Percentiles rank a stretch among this genome's conserved stretches.
phyloP scores from a whole-genome alignment of 164 flowering plant genomes.

The Saururus chinensis region DNA sequence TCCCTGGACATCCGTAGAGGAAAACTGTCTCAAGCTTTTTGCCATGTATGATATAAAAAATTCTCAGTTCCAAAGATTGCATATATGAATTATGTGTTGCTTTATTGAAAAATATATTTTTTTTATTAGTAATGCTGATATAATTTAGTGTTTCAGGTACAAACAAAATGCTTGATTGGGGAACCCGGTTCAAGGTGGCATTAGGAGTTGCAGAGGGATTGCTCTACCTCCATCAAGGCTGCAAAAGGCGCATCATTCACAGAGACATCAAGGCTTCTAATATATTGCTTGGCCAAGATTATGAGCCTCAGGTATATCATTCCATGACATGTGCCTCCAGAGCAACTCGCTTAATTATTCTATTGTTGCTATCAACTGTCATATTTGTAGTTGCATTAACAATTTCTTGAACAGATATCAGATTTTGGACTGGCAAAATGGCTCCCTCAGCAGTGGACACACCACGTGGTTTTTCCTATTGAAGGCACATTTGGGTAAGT shows the following conservation, averaged over 20 bases:
- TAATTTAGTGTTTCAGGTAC: constrained; percentile 38
- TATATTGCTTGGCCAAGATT: constrained; percentile 60
- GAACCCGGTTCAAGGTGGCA: constrained; percentile 61
- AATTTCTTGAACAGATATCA: constrained; percentile 54
- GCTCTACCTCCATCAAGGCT: constrained; percentile 66
- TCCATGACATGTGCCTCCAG: background rate
- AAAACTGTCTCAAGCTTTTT: no score
- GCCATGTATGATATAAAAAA: no score
- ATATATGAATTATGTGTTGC: no score
- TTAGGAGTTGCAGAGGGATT: constrained; percentile 78
- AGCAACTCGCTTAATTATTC: background rate
- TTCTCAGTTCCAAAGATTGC: no score
- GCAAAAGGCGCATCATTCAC: constrained; percentile 87
- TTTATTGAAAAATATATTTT: no score
- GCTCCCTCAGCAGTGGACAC: constrained; percentile 91
- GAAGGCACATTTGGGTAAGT: constrained; percentile 96
- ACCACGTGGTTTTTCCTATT: constrained; percentile 72
- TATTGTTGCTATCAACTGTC: background rate
- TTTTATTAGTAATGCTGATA: background rate
- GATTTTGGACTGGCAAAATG: constrained; percentile 98
- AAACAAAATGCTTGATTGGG: constrained; percentile 47
- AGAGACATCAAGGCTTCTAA: constrained; percentile 97
- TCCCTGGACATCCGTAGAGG: no score
- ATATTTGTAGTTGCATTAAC: background rate
- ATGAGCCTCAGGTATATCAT: constrained; percentile 53